A percentile compares a stretch with the other conserved stretches of the same genome.
These are phyloP conservation scores for Calcarisporium arbuscula DNA, from an alignment of 2,329 filamentous ascomycete species.

Conservation along the genomic window DNA sequence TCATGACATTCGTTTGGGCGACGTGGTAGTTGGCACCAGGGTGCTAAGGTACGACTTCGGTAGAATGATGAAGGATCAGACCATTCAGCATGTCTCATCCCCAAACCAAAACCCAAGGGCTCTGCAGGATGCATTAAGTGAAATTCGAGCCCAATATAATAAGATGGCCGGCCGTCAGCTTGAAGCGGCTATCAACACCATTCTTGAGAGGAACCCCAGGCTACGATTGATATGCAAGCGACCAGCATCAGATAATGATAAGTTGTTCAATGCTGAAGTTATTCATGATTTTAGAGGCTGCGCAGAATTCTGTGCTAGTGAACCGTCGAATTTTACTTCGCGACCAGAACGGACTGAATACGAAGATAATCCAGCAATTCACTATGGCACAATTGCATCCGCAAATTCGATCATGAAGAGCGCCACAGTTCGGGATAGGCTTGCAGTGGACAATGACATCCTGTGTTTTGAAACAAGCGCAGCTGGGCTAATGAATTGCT, in stretches of 20 bases:
- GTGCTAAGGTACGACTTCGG: conserved; percentile 20
- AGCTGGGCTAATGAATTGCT: conserved; percentile 21
- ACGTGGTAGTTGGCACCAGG: conserved; percentile 15
- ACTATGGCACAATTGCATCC: conserved; percentile 16
- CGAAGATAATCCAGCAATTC: conserved; percentile 12
- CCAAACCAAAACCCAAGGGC: conserved; percentile 13
- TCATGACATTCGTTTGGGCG: conserved; percentile 25
- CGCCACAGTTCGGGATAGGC: too few species aligned
- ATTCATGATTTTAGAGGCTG: too few species aligned
- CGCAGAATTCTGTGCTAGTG: too few species aligned
- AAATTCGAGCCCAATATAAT: conserved; percentile 5
- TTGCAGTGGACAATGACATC: too few species aligned
- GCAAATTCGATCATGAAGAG: too few species aligned
- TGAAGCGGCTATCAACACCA: neutral
- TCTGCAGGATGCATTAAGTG: conserved; percentile 8
- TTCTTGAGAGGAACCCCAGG: conserved; percentile 5
- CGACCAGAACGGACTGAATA: too few species aligned
- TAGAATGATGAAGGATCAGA: conserved; percentile 12
- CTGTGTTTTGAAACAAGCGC: conserved; percentile 26
- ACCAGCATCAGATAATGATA: conserved; percentile 5
- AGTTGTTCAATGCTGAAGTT: conserved; percentile 4
- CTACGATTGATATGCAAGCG: conserved; percentile 8
- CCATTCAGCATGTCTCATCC: conserved; percentile 7
- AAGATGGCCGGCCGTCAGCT: conserved; percentile 10
- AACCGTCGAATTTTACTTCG: too few species aligned